Evolutionary conservation across 768 basidiomycete genomes (phyloP).

Genomic region (Chlorophyllum brunneum): DNA sequence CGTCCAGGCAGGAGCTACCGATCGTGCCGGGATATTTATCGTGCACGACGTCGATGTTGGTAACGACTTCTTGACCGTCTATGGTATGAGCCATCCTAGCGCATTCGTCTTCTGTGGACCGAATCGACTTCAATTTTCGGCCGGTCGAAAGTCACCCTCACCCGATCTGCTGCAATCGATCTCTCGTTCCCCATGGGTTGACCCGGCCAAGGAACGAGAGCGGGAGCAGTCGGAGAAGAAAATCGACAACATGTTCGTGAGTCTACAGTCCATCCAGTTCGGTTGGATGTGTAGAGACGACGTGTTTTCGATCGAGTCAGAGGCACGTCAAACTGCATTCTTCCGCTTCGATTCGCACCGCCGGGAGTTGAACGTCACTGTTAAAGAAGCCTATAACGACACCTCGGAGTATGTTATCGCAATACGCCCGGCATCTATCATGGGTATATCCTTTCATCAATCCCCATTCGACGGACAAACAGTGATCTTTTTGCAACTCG

Average conservation of each 20-base stretch:
- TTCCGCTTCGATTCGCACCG: conserved; percentile 37
- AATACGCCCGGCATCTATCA: conserved; percentile 41
- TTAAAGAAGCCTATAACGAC: conserved; percentile 17
- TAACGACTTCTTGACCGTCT: conserved; percentile 35
- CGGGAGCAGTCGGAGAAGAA: conserved; percentile 26
- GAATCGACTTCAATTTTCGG: conserved; percentile 28
- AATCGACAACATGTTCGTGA: conserved; percentile 25
- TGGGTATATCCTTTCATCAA: conserved; percentile 29
- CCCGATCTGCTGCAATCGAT: conserved; percentile 35
- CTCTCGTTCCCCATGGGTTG: conserved; percentile 31
- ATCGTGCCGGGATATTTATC: conserved; percentile 43
- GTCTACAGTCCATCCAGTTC: conserved; percentile 43
- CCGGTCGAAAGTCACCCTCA: conserved; percentile 21
- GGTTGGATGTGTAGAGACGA: conserved; percentile 58
- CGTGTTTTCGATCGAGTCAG: conserved; percentile 47
- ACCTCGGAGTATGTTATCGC: conserved; percentile 30
- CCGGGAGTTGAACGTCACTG: conserved; percentile 40
- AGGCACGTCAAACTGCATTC: conserved; percentile 17
- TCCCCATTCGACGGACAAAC: conserved; percentile 21
- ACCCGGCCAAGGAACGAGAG: conserved; percentile 32
- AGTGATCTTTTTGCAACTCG: conserved; percentile 41
- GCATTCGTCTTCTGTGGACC: conserved; percentile 19
- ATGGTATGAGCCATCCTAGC: neutral
- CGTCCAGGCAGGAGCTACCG: conserved; percentile 24
- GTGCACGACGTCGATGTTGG: conserved; percentile 42